These are phyloP conservation scores for Gossypium stocksii DNA, from an alignment of 345 rosid species.

Conservation along the genomic window DNA sequence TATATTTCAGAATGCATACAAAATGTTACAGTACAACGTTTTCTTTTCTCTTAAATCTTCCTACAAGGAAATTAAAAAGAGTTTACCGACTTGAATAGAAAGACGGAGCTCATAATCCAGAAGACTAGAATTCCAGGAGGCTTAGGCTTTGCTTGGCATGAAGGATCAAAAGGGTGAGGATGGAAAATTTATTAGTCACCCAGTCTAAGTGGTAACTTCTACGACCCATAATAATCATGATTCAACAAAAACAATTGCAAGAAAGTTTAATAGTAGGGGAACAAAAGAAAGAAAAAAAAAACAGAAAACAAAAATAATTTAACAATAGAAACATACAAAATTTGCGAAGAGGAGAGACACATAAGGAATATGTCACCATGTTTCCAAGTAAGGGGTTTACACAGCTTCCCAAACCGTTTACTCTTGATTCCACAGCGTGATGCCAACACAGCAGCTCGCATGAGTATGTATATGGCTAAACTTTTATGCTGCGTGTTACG, in stretches of 20 bases:
- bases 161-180: too few relatives aligned
- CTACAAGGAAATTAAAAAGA: not conserved
- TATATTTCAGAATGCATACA: not conserved
- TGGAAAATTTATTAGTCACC: not conserved
- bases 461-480: constrained; percentile 81
- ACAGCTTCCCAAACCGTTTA: constrained; percentile 62
- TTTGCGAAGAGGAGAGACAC: constrained; percentile 95
- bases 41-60: not conserved
- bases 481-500: constrained; percentile 75
- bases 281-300: not conserved
- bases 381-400: constrained; percentile 97
- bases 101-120: not conserved
- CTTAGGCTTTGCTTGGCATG: not conserved
- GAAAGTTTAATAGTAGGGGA: not conserved
- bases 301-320: not conserved
- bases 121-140: not conserved
- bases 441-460: constrained; percentile 93
- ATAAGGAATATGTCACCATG: constrained; percentile 90
- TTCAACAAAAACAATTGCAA: not conserved
- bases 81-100: not conserved
- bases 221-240: not conserved
- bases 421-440: constrained; percentile 94
- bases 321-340: constrained; percentile 51
- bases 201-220: not conserved
- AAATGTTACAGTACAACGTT: not conserved